A percentile compares a stretch with the other conserved stretches of the same genome.
Conservation (phyloP, 1,139 yeast species). For the Candida tropicalis region DNA sequence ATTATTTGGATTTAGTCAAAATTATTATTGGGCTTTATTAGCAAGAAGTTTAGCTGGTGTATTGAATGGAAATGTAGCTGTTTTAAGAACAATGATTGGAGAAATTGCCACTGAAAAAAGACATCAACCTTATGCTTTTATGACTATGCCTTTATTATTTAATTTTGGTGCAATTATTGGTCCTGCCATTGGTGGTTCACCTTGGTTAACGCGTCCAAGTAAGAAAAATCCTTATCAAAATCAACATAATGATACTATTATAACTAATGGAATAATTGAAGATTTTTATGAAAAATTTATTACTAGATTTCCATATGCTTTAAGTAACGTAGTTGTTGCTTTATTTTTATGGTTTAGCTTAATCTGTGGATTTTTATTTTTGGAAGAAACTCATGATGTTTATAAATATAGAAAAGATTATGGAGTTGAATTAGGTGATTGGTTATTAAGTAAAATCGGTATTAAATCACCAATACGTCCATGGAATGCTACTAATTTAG, state of each 20-base stretch:
- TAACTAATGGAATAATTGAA: not conserved
- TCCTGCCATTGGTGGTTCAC: conserved; percentile 58
- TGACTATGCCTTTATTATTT: conserved; percentile 61
- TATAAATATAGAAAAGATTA: conserved; percentile 45
- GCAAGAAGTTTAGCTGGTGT: conserved; percentile 59
- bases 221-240: conserved; percentile 11
- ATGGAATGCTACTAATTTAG: conserved; percentile 24
- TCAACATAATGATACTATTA: conserved; percentile 4
- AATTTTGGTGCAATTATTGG: conserved; percentile 45
- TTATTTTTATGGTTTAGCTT: conserved; percentile 41
- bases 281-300: conserved; percentile 30
- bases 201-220: conserved; percentile 33
- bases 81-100: conserved; percentile 60
- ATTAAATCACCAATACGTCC: conserved; percentile 33
- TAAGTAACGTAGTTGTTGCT: conserved; percentile 61
- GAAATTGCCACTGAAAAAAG: conserved; percentile 57
- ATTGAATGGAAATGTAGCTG: conserved; percentile 64
- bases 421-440: conserved; percentile 58
- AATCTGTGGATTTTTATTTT: conserved; percentile 48
- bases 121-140: conserved; percentile 64
- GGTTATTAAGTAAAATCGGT: conserved; percentile 37
- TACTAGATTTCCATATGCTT: conserved; percentile 54
- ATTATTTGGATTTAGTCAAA: conserved; percentile 54
- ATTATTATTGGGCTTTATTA: conserved; percentile 51
- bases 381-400: conserved; percentile 62